Evolutionary conservation across 306 rosid genomes (phyloP).

Genomic region (Senna siamea): DNA sequence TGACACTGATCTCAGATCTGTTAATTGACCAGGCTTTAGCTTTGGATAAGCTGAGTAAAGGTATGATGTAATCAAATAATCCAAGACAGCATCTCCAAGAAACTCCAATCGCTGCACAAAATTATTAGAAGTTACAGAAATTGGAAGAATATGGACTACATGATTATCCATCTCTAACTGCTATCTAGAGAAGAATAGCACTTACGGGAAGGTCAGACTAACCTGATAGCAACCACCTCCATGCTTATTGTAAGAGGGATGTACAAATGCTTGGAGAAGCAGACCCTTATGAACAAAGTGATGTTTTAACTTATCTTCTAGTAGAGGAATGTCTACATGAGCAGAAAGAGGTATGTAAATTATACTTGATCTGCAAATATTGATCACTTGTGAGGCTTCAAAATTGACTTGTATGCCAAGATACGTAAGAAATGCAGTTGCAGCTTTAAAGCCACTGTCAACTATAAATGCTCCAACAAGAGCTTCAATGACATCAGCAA

Average conservation of each 20-base stretch:
- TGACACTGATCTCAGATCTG: conserved; percentile 83
- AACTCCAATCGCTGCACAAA: conserved; percentile 87
- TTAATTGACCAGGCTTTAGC: conserved; percentile 91
- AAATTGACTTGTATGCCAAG: conserved; percentile 78
- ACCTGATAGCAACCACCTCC: conserved; percentile 99
- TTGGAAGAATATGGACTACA: not conserved
- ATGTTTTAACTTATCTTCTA: conserved; percentile 67
- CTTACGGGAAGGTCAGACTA: conserved; percentile 25
- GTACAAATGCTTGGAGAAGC: conserved; percentile 87
- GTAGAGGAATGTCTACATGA: conserved; percentile 54
- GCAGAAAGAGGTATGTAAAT: conserved; percentile 63
- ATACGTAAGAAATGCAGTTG: conserved; percentile 79
- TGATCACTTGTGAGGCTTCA: conserved; percentile 66
- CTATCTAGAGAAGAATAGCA: conserved; percentile 25
- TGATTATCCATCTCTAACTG: not conserved
- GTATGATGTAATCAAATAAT: conserved; percentile 87
- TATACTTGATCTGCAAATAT: conserved; percentile 62
- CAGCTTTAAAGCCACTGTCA: conserved; percentile 95
- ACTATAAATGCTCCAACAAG: conserved; percentile 92
- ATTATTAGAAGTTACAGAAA: conserved; percentile 33
- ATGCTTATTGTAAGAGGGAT: conserved; percentile 84
- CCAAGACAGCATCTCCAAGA: conserved; percentile 97
- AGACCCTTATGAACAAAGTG: conserved; percentile 74
- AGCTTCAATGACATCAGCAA: conserved; percentile 93
- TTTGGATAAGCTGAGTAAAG: conserved; percentile 88